Conservation (phyloP, 2,329 filamentous ascomycete species). For the Pseudocercospora eumusae region DNA sequence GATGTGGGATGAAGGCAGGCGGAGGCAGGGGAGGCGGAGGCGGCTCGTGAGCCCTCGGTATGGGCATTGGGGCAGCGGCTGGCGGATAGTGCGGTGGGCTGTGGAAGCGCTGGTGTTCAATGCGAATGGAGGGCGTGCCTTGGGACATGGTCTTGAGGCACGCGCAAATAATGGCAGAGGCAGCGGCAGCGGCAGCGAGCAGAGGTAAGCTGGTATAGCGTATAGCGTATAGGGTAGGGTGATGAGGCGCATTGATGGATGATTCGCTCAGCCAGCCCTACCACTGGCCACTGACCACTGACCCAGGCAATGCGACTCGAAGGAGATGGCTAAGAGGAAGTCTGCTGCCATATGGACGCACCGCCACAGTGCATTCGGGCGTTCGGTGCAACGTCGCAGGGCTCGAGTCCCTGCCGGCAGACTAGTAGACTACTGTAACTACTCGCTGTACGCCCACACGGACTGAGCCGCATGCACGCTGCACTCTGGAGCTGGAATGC, state of each 20-base stretch:
- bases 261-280: slow-evolving; percentile 28
- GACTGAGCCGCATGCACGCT: slow-evolving; percentile 16
- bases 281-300: no score
- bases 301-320: slow-evolving; percentile 23
- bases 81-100: slow-evolving; percentile 41
- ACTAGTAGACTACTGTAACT: no score
- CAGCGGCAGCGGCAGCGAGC: no score
- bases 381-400: slow-evolving; percentile 9
- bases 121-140: slow-evolving; percentile 40
- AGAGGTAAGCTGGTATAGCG: slow-evolving; percentile 22
- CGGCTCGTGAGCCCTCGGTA: slow-evolving; percentile 57
- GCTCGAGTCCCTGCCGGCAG: slow-evolving; percentile 14
- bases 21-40: slow-evolving; percentile 67
- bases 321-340: no score
- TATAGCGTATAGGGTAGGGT: no score
- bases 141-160: slow-evolving; percentile 25
- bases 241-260: no score
- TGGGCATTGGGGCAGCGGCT: slow-evolving; percentile 61
- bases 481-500: slow-evolving; percentile 1
- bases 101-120: slow-evolving; percentile 44
- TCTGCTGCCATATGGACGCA: no score
- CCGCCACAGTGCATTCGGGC: slow-evolving; percentile 16
- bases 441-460: slow-evolving; percentile 10
- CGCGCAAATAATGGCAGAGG: no score
- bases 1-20: slow-evolving; percentile 58